Evolutionary conservation across 2,329 filamentous ascomycete species (phyloP).

Genomic region (Aspergillus sp.): DNA sequence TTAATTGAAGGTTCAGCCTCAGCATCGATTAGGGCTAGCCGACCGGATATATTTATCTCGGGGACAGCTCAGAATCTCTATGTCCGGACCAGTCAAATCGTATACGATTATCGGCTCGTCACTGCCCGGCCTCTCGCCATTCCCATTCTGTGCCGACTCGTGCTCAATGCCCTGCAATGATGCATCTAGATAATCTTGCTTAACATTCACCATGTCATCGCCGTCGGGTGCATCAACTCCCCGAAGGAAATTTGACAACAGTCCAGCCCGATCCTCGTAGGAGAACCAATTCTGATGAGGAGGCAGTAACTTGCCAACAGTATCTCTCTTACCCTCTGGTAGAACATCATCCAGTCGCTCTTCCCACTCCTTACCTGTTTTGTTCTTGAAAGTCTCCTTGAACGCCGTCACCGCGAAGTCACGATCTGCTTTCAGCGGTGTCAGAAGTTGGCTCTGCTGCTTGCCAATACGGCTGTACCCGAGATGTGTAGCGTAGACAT

Average conservation of each 20-base stretch:
- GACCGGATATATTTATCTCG: not conserved
- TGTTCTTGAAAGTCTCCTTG: conserved; percentile 58
- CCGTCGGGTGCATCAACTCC: not conserved
- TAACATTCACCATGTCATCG: not conserved
- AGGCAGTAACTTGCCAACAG: conserved; percentile 27
- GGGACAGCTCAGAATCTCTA: not conserved
- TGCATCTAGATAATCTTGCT: not conserved
- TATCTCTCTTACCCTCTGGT: conserved; percentile 25
- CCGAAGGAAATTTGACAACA: conserved; percentile 28
- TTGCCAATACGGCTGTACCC: conserved; percentile 45
- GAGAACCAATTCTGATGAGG: conserved; percentile 36
- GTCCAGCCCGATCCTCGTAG: conserved; percentile 24
- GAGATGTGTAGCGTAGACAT: conserved; percentile 62
- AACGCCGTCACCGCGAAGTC: conserved; percentile 55
- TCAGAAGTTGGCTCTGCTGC: conserved; percentile 35
- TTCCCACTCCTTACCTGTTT: conserved; percentile 64
- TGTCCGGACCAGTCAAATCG: not conserved
- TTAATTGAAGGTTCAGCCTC: not conserved
- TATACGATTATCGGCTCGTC: not conserved
- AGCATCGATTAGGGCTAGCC: not conserved
- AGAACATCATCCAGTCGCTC: conserved; percentile 34
- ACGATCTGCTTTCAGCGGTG: conserved; percentile 34
- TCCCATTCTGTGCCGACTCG: not conserved
- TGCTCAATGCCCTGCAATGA: not conserved
- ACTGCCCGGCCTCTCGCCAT: not conserved